These are phyloP conservation scores for Phytopythium kandeliae DNA, from an alignment of 352 stramenopile genomes.

Conservation along the genomic window DNA sequence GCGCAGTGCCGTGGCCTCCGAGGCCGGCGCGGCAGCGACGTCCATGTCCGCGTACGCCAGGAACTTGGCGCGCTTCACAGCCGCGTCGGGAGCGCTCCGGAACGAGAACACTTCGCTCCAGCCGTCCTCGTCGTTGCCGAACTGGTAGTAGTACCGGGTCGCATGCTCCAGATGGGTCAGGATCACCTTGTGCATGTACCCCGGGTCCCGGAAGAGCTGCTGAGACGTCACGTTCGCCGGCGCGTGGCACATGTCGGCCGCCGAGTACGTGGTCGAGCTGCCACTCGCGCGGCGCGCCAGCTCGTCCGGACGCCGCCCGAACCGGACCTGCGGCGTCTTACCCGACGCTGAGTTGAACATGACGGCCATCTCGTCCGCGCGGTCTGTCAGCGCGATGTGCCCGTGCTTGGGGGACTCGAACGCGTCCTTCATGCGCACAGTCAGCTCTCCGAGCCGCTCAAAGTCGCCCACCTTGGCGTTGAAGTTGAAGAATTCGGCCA, in stretches of 20 bases:
- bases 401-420: conserved; percentile 61
- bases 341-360: conserved; percentile 73
- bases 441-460: conserved; percentile 26
- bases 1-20: conserved; percentile 51
- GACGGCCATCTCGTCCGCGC: conserved; percentile 61
- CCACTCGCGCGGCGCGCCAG: conserved; percentile 26
- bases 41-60: conserved; percentile 84
- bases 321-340: conserved; percentile 44
- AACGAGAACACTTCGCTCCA: conserved; percentile 72
- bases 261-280: conserved; percentile 56
- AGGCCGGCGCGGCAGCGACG: conserved; percentile 47
- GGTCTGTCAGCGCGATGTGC: conserved; percentile 54
- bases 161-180: conserved; percentile 31
- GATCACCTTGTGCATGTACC: conserved; percentile 78
- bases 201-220: conserved; percentile 65
- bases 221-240: conserved; percentile 62
- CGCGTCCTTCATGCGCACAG: conserved; percentile 47
- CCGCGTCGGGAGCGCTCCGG: conserved; percentile 25
- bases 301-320: conserved; percentile 19
- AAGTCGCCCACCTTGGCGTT: conserved; percentile 34
- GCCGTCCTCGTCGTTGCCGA: conserved; percentile 67
- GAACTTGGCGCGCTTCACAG: conserved; percentile 54
- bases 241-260: conserved; percentile 53
- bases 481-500: conserved; percentile 57
- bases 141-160: conserved; percentile 71